Conservation (phyloP, 352 stramenopile species). For the Pythium monospermum region DNA sequence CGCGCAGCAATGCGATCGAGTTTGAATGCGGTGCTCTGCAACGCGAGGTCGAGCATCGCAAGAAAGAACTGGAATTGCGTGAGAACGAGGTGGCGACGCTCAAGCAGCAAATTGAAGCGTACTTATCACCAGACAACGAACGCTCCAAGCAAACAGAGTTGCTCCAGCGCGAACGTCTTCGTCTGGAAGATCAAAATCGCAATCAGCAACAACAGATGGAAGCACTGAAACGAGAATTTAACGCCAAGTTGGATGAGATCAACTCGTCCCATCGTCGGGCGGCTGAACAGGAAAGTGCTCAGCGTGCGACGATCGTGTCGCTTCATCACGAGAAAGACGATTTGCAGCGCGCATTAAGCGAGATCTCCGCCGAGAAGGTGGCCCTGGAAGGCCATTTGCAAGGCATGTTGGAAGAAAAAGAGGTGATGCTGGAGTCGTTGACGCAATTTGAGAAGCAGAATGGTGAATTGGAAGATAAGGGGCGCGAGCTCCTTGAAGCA, state of each 20-base stretch:
- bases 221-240: conserved; percentile 31
- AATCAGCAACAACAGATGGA: conserved; percentile 43
- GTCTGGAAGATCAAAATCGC: conserved; percentile 59
- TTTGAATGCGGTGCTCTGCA: conserved; percentile 41
- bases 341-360: conserved; percentile 38
- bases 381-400: conserved; percentile 46
- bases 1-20: conserved; percentile 28
- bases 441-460: conserved; percentile 54
- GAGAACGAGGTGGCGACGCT: conserved; percentile 46
- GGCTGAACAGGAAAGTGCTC: conserved; percentile 41
- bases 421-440: conserved; percentile 24
- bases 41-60: conserved; percentile 46
- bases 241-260: conserved; percentile 42
- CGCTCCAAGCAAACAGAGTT: conserved; percentile 48
- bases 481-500: conserved; percentile 11
- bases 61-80: conserved; percentile 44
- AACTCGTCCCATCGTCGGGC: conserved; percentile 34
- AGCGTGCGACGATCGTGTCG: conserved; percentile 43
- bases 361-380: conserved; percentile 44
- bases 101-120: conserved; percentile 48
- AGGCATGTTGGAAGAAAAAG: conserved; percentile 27
- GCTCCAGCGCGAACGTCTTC: conserved; percentile 41
- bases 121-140: conserved; percentile 50
- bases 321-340: conserved; percentile 65
- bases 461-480: conserved; percentile 30